Conservation (phyloP, 257 asterid genomes). For the Solanum raphanifolium region DNA sequence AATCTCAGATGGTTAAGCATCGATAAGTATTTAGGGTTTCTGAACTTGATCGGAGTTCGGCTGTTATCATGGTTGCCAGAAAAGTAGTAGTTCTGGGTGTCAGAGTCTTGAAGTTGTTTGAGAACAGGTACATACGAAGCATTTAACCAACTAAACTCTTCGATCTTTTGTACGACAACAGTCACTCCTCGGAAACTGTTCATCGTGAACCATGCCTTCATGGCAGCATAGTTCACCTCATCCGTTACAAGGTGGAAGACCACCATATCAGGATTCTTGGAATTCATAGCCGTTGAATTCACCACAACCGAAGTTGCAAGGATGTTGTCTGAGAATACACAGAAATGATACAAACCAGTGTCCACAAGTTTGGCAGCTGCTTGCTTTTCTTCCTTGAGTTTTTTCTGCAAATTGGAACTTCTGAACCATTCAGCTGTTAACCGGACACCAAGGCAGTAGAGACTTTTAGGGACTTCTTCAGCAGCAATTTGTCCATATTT, state of each 20-base stretch:
- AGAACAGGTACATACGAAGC: conserved; percentile 38
- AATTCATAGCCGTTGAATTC: conserved; percentile 30
- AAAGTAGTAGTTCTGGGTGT: conserved; percentile 30
- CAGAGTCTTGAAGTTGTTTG: conserved; percentile 38
- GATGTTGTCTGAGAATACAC: conserved; percentile 42
- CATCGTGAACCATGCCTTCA: conserved; percentile 43
- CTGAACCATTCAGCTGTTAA: conserved; percentile 36
- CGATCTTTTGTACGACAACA: conserved; percentile 30
- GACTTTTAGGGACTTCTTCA: conserved; percentile 39
- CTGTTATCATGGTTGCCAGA: conserved; percentile 27
- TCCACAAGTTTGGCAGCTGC: conserved; percentile 20
- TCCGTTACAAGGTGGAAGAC: conserved; percentile 39
- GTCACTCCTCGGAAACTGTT: conserved; percentile 33
- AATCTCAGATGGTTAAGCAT: conserved; percentile 45
- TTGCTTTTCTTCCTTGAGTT: conserved; percentile 7
- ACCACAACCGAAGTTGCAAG: conserved; percentile 40
- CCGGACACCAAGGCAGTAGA: conserved; percentile 36
- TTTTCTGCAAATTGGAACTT: conserved; percentile 18
- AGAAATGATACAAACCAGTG: conserved; percentile 29
- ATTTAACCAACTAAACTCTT: conserved; percentile 36
- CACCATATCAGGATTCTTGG: conserved; percentile 24
- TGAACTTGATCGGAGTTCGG: conserved; percentile 28
- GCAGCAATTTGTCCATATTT: conserved; percentile 42
- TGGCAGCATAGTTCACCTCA: conserved; percentile 39
- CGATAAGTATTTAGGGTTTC: conserved; percentile 40